Conservation (phyloP, 2,329 filamentous ascomycete genomes). For the Helminthosporium solani region DNA sequence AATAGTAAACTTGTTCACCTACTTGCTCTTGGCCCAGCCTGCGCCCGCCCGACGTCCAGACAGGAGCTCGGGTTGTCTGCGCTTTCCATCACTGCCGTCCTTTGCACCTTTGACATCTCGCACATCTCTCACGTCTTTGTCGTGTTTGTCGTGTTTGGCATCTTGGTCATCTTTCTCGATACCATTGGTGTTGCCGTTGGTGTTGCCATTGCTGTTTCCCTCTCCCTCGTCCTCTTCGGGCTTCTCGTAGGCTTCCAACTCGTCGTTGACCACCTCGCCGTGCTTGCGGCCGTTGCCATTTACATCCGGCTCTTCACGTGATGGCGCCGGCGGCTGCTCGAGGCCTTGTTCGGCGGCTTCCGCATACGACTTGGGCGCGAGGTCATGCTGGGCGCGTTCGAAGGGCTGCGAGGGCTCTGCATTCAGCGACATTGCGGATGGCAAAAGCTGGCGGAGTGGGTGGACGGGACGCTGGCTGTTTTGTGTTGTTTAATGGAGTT, state of each 20-base stretch:
- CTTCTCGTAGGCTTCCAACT: slow-evolving; percentile 44
- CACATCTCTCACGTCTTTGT: too few species aligned
- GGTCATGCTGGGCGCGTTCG: slow-evolving; percentile 41
- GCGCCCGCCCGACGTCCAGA: slow-evolving; percentile 56
- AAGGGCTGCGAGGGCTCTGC: slow-evolving; percentile 44
- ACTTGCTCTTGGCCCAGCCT: slow-evolving; percentile 54
- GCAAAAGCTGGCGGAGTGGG: neutral
- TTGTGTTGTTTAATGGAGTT: too few species aligned
- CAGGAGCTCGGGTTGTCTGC: slow-evolving; percentile 47
- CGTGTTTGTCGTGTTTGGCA: too few species aligned
- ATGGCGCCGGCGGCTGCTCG: slow-evolving; percentile 9
- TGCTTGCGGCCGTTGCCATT: slow-evolving; percentile 25
- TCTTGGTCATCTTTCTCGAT: too few species aligned
- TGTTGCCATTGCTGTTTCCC: slow-evolving; percentile 48
- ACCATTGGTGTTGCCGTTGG: slow-evolving; percentile 50
- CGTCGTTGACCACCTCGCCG: slow-evolving; percentile 18
- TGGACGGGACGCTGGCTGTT: too few species aligned
- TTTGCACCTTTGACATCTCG: slow-evolving; percentile 42
- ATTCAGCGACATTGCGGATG: slow-evolving; percentile 43
- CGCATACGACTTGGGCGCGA: slow-evolving; percentile 48
- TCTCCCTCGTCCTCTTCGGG: slow-evolving; percentile 48
- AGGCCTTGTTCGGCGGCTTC: slow-evolving; percentile 43
- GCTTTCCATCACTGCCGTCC: slow-evolving; percentile 30
- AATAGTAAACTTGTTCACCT: too few species aligned
- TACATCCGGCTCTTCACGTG: slow-evolving; percentile 4